These are phyloP conservation scores for Colletotrichum cuscutae DNA, from an alignment of 2,329 filamentous ascomycete species.

Conservation along the genomic window DNA sequence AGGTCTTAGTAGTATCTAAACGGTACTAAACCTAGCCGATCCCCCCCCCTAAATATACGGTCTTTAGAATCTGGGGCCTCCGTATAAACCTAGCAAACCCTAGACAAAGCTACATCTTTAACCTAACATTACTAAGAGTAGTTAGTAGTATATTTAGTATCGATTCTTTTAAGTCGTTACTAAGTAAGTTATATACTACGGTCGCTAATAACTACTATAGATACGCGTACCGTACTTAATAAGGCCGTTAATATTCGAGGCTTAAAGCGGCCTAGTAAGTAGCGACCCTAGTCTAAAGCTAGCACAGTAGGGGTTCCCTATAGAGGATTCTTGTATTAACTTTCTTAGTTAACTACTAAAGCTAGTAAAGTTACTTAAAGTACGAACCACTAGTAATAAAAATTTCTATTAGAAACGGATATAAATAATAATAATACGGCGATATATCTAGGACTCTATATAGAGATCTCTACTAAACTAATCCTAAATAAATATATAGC, in stretches of 20 bases:
- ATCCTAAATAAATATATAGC: background rate
- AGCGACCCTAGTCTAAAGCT: background rate
- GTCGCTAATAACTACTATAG: too few species aligned
- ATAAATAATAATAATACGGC: too few species aligned
- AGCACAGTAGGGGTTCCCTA: background rate
- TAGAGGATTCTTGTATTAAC: background rate
- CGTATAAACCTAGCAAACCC: background rate
- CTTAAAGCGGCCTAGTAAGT: background rate
- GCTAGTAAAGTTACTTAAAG: too few species aligned
- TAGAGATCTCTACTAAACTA: background rate
- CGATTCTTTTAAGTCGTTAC: too few species aligned
- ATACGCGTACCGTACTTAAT: background rate
- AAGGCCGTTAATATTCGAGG: background rate
- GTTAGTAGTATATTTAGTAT: background rate
- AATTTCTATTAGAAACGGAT: too few species aligned
- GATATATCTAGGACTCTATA: background rate
- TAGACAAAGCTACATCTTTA: conserved; percentile 20
- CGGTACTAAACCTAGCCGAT: background rate
- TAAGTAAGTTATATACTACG: too few species aligned
- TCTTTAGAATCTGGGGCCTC: conserved; percentile 2
- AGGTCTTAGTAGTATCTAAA: conserved; percentile 5
- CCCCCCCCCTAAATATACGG: background rate
- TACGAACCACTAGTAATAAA: too few species aligned
- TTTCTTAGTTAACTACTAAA: too few species aligned
- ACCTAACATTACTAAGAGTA: conserved; percentile 12